Base-by-base conservation (phyloP, 2,329 filamentous ascomycete species). In the Leptographium lundbergii region DNA sequence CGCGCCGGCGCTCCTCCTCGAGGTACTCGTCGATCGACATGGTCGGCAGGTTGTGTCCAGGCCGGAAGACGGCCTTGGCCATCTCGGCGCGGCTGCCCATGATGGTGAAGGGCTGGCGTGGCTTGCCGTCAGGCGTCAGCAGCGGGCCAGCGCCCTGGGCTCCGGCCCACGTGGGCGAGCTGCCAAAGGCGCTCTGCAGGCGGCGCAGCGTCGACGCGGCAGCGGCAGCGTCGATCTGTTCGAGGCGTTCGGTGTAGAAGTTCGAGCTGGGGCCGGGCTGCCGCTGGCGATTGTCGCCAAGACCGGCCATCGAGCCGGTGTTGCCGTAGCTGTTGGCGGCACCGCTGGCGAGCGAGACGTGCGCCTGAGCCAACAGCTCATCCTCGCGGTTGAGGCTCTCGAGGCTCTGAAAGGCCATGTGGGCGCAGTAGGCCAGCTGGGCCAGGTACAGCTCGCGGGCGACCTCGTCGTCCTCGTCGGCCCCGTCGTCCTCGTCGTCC, bases 1-100 rank as follows among this genome's bases (percentile, higher is more conserved):
- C 94, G 62, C 88, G 78, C 64, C 82, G 81, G 68, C 81, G 81
- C 75, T 97, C 94, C 72, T 97, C 92, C 57, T 95, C 94, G 19
- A 99, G 77, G 68, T 97, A 99, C 74, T 99, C 94, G 66, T 99
- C 94, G 62, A 99, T 96, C 1, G 84, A 89, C 94, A 99, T 97
- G 3, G 94, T 97, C 0, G 94, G 94, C 60, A 99, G 75, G 72
- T 89, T 96, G 70, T 99, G 94, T 9, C 94, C 90, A 0, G 90
- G 84, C 59, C 89, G 81, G 72, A 99, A 99, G 0, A 99, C 92
- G 3, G 87, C 87, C 60, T 85, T 79, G 61, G 85, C 82, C 61
- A 96, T 72, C 62, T 90, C 85, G 62, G 89, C 84, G 45, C 94
- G 81, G 64, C 80, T 86, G 61, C 87, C 86, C 5, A 95, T 78